These are phyloP conservation scores for Carex littledalei DNA, from an alignment of 176 grass and related monocot genomes.

Conservation along the genomic window DNA sequence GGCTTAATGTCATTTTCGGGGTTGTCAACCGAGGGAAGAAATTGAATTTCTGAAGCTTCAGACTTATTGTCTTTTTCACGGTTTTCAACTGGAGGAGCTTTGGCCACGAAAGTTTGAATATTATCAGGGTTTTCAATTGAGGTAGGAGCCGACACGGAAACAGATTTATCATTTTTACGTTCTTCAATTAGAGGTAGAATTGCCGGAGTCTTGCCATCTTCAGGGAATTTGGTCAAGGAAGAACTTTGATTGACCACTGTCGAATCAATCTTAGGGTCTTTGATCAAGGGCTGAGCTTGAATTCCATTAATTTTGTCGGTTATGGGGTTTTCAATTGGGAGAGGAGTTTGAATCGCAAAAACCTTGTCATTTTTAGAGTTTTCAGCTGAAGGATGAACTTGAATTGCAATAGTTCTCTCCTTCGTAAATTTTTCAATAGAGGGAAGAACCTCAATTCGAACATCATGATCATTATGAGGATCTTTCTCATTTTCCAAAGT, in stretches of 20 bases:
- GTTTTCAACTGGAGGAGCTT: neutral
- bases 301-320: neutral
- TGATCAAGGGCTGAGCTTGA: neutral
- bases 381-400: neutral
- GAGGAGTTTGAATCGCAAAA: conserved; percentile 13
- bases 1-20: neutral
- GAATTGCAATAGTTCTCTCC: neutral
- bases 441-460: conserved; percentile 10
- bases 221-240: neutral
- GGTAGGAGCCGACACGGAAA: neutral
- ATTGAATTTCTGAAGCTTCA: conserved; percentile 7
- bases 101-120: neutral
- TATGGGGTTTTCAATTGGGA: neutral
- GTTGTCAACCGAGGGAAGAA: neutral
- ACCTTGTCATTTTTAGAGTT: conserved; percentile 1
- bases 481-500: conserved; percentile 20
- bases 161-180: neutral
- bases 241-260: neutral
- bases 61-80: neutral
- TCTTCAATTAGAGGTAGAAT: conserved; percentile 9
- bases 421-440: neutral
- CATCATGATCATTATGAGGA: neutral
- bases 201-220: neutral
- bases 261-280: conserved; percentile 10
- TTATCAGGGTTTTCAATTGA: neutral